Evolutionary conservation across 2,329 filamentous ascomycete species (phyloP), one percentile per base, ranked within the genome.

Genomic region (Clonostachys sp.): DNA sequence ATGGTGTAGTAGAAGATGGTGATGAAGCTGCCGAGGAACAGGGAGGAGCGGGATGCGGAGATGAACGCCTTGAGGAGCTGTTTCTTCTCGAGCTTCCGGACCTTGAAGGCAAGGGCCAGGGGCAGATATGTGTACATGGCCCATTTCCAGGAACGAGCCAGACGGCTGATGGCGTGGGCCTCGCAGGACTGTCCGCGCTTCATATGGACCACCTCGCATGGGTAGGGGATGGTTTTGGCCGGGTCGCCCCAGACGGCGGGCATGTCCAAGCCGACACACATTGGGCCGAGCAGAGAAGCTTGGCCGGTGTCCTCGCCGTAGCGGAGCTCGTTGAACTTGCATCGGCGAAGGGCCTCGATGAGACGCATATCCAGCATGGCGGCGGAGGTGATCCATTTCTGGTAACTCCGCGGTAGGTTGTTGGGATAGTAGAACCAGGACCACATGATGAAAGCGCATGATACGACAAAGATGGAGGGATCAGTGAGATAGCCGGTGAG

Each of bases 151-250:
- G 86, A 84, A 46, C 78, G 77, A 46, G 65, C 65, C 63, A 92
- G 88, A 35, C 89, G 80, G 50, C 75, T 77, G 18, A 85, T 50
- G 4, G 86, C 87, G 61, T 95, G 87, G 52, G 75, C 75, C 62
- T 95, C 89, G 65, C 89, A 91, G 48, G 74, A 89, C 2, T 81
- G 74, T 3, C 88, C 86, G 51, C 75, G 77, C 47, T 86, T 86
- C 82, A 90, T 89, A 67, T 95, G 90, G 4, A 94, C 88, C 53
- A 95, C 73, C 62, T 90, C 84, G 66, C 90, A 95, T 2, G 89
- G 89, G 49, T 92, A 86, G 0, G 89, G 90, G 10, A 85, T 67
- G 1, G 83, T 79, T 48, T 74, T 72, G 16, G 76, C 73, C 1
- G 89, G 89, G 62, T 95, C 84, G 17, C 87, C 89, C 79, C 84